Base-by-base conservation (phyloP, 2,329 filamentous ascomycete species). In the Beauveria australis region DNA sequence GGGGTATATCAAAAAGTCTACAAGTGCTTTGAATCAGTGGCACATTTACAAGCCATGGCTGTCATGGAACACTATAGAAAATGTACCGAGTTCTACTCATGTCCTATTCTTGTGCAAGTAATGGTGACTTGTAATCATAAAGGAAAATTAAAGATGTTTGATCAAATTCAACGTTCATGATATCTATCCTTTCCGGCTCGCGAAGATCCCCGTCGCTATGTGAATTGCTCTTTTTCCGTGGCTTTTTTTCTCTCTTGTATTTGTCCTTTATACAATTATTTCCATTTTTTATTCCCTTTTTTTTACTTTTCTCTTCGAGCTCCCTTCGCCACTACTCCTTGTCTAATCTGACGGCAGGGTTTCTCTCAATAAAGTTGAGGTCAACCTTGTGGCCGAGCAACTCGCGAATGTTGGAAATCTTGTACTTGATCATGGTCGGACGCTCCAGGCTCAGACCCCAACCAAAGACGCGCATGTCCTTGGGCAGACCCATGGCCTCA, bases 401-500 rank as follows among this genome's bases (percentile, higher is more conserved):
- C 75, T 96, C 92, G 67, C 92, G 86, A 68, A 97, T 97, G 75
- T 97, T 97, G 70, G 85, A 90, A 63, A 91, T 91, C 69, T 82
- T 85, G 73, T 89, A 96, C 82, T 95, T 94, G 78, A 97, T 96
- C 94, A 97, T 99, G 12, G 94, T 97, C 61, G 94, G 94, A 68
- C 94, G 79, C 81, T 99, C 94, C 71, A 99, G 76, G 74, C 86
- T 91, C 71, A 99, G 77, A 43, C 94, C 94, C 83, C 92, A 97
- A 40, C 94, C 94, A 72, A 96, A 97, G 10, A 97, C 92, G 64
- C 89, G 81, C 85, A 97, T 86, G 70, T 96, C 89, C 76, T 88
- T 91, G 26, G 92, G 92, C 70, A 97, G 76, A 40, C 93, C 93
- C 92, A 97, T 96, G 5, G 92, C 81, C 76, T 96, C 89, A 70